Base-by-base conservation (phyloP, 2,329 filamentous ascomycete genomes). In the Colletotrichum cuscutae region DNA sequence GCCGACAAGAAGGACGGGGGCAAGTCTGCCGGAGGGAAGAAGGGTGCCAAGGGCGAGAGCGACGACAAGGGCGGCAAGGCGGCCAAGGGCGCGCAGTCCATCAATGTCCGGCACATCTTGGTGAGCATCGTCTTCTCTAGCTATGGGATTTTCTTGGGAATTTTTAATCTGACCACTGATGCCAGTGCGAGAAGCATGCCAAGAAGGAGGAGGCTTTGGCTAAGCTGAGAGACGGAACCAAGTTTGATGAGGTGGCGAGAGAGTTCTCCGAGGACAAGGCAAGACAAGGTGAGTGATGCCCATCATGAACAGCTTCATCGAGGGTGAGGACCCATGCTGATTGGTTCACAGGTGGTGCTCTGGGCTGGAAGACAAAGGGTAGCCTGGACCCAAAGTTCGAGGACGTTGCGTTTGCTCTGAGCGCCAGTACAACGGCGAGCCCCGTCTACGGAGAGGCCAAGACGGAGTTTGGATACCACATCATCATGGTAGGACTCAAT, bases 251-350 rank as follows among this genome's bases (percentile, higher is more conserved):
- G 60, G 92, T 95, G 6, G 93, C 93, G 11, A 85, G 89, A 65
- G 89, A 91, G 76, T 93, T 89, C 78, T 94, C 91, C 0, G 93
- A 95, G 82, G 93, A 95, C 81, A 95, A 95, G 83, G 92, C 93
- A 5, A 86, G 91, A 74, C 87, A 90, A 81, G 92, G 89, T 90
- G 77, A 61, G 71, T 61, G 13, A 49, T 19, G 37, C 6, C 12
- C 42, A 49, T 24, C 53, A 13, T 28, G 19, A 6, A 52, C 37
- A 54, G 64, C 30, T 28, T 52, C 49, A 62, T 49, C 61, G 32
- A 61, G 26, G 19, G 22, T 12, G 54, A 68, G 52, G 37, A 7
- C 22, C 4, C 62, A 59, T 69, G 4, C 67, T 70, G 35, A 57
- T n/a, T 4, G 24, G 42, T 37, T 5, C 24, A 30, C 71, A 93